phyloP scores from a whole-genome alignment of 2,329 filamentous ascomycete species.

The Aureobasidium leucospermi region DNA sequence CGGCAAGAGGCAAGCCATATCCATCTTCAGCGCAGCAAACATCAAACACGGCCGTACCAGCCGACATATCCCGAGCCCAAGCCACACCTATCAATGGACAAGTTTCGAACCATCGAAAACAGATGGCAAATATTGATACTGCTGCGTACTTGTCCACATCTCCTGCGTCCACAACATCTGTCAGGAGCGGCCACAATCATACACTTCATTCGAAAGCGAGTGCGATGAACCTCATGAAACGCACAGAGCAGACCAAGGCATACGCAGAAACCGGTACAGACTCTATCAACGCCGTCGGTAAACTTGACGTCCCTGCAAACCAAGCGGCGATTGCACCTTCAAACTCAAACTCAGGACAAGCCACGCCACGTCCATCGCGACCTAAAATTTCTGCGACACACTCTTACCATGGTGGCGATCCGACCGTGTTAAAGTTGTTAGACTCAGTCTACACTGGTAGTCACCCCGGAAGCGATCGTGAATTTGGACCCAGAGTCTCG shows the following conservation, averaged over 20 bases:
- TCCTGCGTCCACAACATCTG: conserved; percentile 25
- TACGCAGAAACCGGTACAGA: conserved; percentile 58
- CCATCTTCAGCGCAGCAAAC: conserved; percentile 1
- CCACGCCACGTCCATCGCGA: conserved; percentile 20
- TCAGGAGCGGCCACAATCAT: conserved; percentile 28
- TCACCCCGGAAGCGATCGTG: conserved; percentile 52
- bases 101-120: not conserved
- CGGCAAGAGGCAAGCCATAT: conserved; percentile 3
- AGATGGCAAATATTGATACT: conserved; percentile 11
- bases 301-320: conserved; percentile 40
- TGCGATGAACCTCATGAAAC: conserved; percentile 54
- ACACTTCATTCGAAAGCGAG: conserved; percentile 44
- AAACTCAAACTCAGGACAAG: conserved; percentile 14
- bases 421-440: conserved; percentile 55
- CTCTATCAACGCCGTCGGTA: conserved; percentile 57
- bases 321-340: conserved; percentile 18
- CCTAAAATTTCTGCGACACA: conserved; percentile 54
- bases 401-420: conserved; percentile 74
- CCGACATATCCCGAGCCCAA: not conserved
- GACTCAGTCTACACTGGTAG: conserved; percentile 74
- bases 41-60: not conserved
- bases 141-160: conserved; percentile 29
- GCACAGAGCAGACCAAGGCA: conserved; percentile 52
- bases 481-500: conserved; percentile 61
- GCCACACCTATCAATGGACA: not conserved